Base-by-base conservation (phyloP, 495 filamentous ascomycete genomes). In the Penicillium bovifimosum region DNA sequence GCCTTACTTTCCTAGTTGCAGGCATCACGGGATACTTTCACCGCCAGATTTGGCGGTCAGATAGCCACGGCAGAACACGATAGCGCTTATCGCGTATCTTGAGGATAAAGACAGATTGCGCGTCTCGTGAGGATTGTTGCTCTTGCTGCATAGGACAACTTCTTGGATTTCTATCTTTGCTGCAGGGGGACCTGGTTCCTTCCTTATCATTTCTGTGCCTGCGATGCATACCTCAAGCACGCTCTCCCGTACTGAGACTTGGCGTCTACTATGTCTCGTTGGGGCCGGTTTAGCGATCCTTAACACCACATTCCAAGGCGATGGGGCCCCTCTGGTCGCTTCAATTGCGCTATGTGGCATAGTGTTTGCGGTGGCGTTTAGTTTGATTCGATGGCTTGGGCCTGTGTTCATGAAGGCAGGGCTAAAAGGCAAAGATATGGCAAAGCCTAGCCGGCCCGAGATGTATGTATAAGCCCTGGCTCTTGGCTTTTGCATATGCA, bases 331-430 rank as follows among this genome's bases (percentile, higher is more conserved):
- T 13, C 76, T 99, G 49, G 76, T 95, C 53, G 91, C 90, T 7
- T 95, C 90, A 11, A 73, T 95, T 34, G 91, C 91, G 6, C 84
- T 97, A 57, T 87, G 87, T 61, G 85, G 86, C 9, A 77, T 96
- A 50, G 90, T 87, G 4, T 99, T 95, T 65, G 73, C 86, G 6
- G 79, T 82, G 16, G 80, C 81, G 3, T 97, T 86, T 65, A 83
- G 87, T 45, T 75, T 96, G 69, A 91, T 99, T 64, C 75, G 85
- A 75, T 97, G 93, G 95, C 84, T 96, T n/a, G 91, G 92, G 1
- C 83, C 87, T 17, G 84, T 85, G 1, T 97, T 97, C 61, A 86
- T 96, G 58, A 84, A 81, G 50, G 88, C 87, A 28, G 95, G 95
- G 11, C 71, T 96, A 60, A 96, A 95, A 66, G 93, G 93, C 49